Percentiles rank a stretch among this genome's conserved stretches.
Conservation (phyloP, 345 rosid genomes). For the Arabidopsis arenosa region DNA sequence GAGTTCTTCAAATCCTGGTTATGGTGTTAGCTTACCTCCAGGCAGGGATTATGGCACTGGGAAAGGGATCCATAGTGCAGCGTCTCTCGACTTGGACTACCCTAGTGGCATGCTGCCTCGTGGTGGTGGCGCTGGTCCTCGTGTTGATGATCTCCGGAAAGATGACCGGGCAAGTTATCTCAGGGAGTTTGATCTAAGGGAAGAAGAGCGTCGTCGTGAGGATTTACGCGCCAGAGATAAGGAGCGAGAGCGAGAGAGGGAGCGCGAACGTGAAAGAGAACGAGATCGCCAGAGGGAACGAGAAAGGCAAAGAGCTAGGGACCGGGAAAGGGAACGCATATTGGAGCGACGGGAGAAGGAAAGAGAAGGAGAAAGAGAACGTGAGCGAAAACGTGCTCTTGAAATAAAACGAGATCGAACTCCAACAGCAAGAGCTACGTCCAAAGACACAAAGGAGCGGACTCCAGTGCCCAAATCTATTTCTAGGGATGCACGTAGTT, state of each 20-base stretch:
- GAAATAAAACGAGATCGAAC: conserved; percentile 63
- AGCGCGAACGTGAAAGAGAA: conserved; percentile 57
- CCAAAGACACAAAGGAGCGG: conserved; percentile 49
- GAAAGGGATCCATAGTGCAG: conserved; percentile 75
- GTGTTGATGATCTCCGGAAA: conserved; percentile 70
- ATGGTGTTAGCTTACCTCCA: conserved; percentile 99
- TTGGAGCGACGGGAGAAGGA: conserved; percentile 79
- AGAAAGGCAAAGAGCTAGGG: conserved; percentile 53
- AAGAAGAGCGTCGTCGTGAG: conserved; percentile 89
- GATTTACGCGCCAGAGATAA: conserved; percentile 80
- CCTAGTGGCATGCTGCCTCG: conserved; percentile 57
- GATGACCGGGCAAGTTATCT: conserved; percentile 95
- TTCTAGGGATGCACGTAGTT: conserved; percentile 76
- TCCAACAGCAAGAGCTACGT: conserved; percentile 42
- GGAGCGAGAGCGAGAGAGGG: conserved; percentile 61
- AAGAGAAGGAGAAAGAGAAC: conserved; percentile 70
- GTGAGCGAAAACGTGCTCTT: conserved; percentile 71
- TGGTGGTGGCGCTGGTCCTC: conserved; percentile 57
- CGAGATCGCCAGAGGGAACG: conserved; percentile 53
- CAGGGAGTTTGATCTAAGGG: conserved; percentile 89
- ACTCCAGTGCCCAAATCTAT: conserved; percentile 61
- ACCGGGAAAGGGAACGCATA: conserved; percentile 67
- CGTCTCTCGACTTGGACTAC: conserved; percentile 74
- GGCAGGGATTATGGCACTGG: conserved; percentile 93
- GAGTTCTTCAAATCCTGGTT: conserved; percentile 86